These are phyloP conservation scores for Blastocystis sp. DNA, from an alignment of 352 stramenopile genomes.

Conservation along the genomic window DNA sequence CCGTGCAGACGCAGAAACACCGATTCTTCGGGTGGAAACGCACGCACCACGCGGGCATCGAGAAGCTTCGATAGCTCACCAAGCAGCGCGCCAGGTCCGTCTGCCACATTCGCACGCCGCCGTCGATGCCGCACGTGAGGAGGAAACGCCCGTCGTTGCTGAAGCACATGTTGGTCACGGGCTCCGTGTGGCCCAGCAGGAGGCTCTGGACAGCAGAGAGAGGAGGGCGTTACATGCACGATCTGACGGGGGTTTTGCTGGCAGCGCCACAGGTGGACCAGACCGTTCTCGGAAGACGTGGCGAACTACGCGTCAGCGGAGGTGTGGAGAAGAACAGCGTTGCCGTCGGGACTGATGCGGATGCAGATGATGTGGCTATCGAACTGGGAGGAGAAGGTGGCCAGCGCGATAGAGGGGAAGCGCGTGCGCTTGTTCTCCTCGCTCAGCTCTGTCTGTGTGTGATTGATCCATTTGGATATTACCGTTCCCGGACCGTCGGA, in stretches of 20 bases:
- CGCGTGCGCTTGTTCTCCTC: background rate
- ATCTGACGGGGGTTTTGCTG: background rate
- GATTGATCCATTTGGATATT: too few relatives aligned
- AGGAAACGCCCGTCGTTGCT: background rate
- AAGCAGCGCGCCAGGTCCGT: constrained; percentile 28
- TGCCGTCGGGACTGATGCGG: constrained; percentile 5
- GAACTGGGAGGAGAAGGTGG: constrained; percentile 29
- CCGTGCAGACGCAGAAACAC: background rate
- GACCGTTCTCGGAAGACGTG: constrained; percentile 17
- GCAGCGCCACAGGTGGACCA: constrained; percentile 2
- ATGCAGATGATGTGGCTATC: constrained; percentile 34
- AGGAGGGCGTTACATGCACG: background rate
- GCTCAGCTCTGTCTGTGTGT: background rate
- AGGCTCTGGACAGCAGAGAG: background rate
- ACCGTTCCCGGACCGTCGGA: too few relatives aligned
- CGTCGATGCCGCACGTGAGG: background rate
- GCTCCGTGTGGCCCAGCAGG: background rate
- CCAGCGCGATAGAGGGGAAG: constrained; percentile 9
- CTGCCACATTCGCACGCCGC: background rate
- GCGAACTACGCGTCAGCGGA: background rate
- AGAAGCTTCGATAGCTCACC: constrained; percentile 19
- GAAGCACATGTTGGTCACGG: constrained; percentile 1
- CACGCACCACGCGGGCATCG: background rate
- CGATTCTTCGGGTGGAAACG: background rate
- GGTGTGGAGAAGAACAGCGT: background rate